Evolutionary conservation across 2,329 filamentous ascomycete genomes (phyloP).

Genomic region (Scortechinia acanthostroma): DNA sequence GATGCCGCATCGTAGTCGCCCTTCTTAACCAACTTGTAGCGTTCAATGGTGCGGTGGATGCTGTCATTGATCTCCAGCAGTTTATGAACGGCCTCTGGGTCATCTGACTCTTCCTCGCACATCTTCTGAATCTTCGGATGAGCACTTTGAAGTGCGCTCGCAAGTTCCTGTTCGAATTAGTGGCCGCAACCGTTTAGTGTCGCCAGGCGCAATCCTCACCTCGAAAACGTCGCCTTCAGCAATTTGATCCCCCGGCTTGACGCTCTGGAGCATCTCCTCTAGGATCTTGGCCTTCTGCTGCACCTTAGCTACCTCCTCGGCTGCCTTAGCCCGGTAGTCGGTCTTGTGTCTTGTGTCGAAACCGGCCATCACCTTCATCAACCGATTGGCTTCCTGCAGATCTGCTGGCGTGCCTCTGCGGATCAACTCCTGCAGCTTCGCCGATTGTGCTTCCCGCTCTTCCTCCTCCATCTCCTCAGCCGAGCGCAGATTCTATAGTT

Average conservation of each 20-base stretch:
- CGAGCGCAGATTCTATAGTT: constrained; percentile 75
- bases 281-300: constrained; percentile 89
- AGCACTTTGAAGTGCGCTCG: constrained; percentile 79
- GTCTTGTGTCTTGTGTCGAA: constrained; percentile 94
- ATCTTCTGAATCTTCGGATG: constrained; percentile 99
- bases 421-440: constrained; percentile 96
- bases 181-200: background rate
- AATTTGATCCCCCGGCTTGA: constrained; percentile 76
- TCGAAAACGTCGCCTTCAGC: constrained; percentile 61
- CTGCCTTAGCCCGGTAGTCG: constrained; percentile 94
- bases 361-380: constrained; percentile 99
- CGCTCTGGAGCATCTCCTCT: constrained; percentile 84
- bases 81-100: constrained; percentile 90
- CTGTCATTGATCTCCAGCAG: constrained; percentile 96
- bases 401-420: constrained; percentile 85
- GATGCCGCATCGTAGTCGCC: constrained; percentile 80
- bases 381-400: constrained; percentile 87
- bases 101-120: constrained; percentile 97
- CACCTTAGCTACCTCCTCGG: constrained; percentile 87
- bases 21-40: constrained; percentile 93
- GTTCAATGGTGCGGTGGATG: constrained; percentile 91
- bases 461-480: constrained; percentile 98
- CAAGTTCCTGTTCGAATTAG: constrained; percentile 53
- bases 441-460: constrained; percentile 86
- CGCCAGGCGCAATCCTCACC: background rate